phyloP scores from a whole-genome alignment of 495 filamentous ascomycete species.

The Tricharina praecox region DNA sequence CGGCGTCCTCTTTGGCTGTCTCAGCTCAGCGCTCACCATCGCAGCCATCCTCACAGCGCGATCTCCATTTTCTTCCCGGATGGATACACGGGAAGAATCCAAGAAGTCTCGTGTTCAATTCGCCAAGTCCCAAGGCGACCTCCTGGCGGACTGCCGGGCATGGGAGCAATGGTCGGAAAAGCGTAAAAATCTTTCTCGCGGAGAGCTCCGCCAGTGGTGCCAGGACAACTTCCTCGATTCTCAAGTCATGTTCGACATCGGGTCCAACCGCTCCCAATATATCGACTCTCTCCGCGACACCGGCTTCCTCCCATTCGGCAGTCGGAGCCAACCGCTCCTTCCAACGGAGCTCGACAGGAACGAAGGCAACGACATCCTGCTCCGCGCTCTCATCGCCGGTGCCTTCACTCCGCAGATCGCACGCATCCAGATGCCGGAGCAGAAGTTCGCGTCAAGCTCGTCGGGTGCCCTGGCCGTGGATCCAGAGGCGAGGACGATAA shows the following conservation, averaged over 20 bases:
- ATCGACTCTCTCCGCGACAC: constrained; percentile 70
- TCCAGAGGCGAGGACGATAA: constrained; percentile 78
- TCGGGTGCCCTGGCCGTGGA: constrained; percentile 82
- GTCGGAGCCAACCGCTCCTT: constrained; percentile 3
- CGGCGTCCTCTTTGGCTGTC: constrained; percentile 79
- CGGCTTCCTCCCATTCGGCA: constrained; percentile 44
- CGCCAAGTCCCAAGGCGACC: constrained; percentile 55
- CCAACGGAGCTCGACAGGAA: constrained; percentile 31
- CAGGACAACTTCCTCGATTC: constrained; percentile 72
- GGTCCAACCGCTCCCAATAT: constrained; percentile 71
- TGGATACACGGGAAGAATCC: constrained; percentile 63
- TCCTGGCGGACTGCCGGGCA: constrained; percentile 69
- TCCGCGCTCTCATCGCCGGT: constrained; percentile 77
- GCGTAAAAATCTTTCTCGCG: constrained; percentile 38
- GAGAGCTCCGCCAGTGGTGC: constrained; percentile 61
- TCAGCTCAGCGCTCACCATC: constrained; percentile 77
- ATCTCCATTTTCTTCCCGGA: constrained; percentile 68
- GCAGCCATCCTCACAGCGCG: constrained; percentile 72
- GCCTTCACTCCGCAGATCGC: constrained; percentile 84
- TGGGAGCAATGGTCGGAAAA: constrained; percentile 64
- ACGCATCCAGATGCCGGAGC: constrained; percentile 79
- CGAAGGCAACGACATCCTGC: constrained; percentile 37
- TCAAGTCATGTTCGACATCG: constrained; percentile 70
- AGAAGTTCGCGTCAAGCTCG: constrained; percentile 73
- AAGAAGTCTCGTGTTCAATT: constrained; percentile 62